Percentiles rank a stretch among this genome's conserved stretches.
phyloP scores from a whole-genome alignment of 2,329 filamentous ascomycete genomes.

The Plectosphaerella cucumerina region DNA sequence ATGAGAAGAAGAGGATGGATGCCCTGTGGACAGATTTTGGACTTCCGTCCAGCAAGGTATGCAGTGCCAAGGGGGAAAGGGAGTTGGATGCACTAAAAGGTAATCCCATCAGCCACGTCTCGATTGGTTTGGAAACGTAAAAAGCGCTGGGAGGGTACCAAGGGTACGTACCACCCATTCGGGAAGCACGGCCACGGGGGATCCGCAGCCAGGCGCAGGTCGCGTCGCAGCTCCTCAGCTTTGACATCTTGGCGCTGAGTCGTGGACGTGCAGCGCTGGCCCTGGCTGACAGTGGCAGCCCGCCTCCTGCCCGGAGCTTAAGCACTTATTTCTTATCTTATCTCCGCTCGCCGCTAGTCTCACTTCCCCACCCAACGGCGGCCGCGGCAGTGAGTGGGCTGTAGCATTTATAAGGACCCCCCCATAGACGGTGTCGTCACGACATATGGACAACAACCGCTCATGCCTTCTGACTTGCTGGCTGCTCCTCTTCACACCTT shows the following conservation, averaged over 20 bases:
- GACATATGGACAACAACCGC: too few relatives aligned
- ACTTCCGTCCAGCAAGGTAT: too few relatives aligned
- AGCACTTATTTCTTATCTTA: background rate
- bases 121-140: slow-evolving; percentile 1
- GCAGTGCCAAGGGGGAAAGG: too few relatives aligned
- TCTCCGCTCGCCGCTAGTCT: background rate
- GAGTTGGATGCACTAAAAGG: too few relatives aligned
- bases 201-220: background rate
- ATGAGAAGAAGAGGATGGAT: background rate
- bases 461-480: too few relatives aligned
- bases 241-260: background rate
- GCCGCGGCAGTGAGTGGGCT: too few relatives aligned
- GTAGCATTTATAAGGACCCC: too few relatives aligned
- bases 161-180: background rate
- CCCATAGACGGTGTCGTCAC: too few relatives aligned
- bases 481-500: too few relatives aligned
- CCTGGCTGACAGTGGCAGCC: background rate
- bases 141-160: background rate
- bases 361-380: too few relatives aligned
- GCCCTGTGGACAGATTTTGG: too few relatives aligned
- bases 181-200: background rate
- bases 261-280: background rate
- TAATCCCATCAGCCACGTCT: slow-evolving; percentile 1
- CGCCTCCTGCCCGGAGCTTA: background rate
- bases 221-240: background rate